phyloP scores from a whole-genome alignment of 768 basidiomycete species.

The Kwoniella pini region DNA sequence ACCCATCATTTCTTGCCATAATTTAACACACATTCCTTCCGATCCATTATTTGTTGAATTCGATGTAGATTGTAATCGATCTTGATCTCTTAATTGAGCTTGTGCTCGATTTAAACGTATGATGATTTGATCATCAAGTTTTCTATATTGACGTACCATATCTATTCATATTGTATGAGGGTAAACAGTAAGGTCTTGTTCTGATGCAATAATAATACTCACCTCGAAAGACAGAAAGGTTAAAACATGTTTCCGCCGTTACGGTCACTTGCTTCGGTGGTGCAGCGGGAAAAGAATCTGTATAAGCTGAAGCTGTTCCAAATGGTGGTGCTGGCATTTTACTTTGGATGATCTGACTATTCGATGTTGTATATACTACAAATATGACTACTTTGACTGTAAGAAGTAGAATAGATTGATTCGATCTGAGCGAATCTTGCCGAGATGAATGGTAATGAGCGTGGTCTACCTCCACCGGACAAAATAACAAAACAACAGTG shows the following conservation, averaged over 20 bases:
- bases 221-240: slow-evolving; percentile 52
- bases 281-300: slow-evolving; percentile 49
- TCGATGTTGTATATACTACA: background rate
- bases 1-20: slow-evolving; percentile 55
- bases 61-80: slow-evolving; percentile 8
- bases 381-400: too few relatives aligned
- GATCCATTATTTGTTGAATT: slow-evolving; percentile 18
- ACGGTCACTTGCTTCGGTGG: slow-evolving; percentile 47
- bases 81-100: slow-evolving; percentile 49
- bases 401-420: background rate
- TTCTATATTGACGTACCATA: slow-evolving; percentile 51
- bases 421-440: background rate
- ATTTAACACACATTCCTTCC: slow-evolving; percentile 47
- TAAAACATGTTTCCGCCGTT: slow-evolving; percentile 51
- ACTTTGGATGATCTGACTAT: background rate
- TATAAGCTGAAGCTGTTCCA: slow-evolving; percentile 51
- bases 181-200: too few relatives aligned
- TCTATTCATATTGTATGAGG: too few relatives aligned
- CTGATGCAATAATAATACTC: too few relatives aligned
- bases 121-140: slow-evolving; percentile 53
- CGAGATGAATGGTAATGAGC: slow-evolving; percentile 1
- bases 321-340: slow-evolving; percentile 45
- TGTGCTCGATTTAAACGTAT: slow-evolving; percentile 49
- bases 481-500: background rate
- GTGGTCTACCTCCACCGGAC: slow-evolving; percentile 16